phyloP scores from a whole-genome alignment of 2,329 filamentous ascomycete genomes.

The Coniosporium tulheliwenetii region DNA sequence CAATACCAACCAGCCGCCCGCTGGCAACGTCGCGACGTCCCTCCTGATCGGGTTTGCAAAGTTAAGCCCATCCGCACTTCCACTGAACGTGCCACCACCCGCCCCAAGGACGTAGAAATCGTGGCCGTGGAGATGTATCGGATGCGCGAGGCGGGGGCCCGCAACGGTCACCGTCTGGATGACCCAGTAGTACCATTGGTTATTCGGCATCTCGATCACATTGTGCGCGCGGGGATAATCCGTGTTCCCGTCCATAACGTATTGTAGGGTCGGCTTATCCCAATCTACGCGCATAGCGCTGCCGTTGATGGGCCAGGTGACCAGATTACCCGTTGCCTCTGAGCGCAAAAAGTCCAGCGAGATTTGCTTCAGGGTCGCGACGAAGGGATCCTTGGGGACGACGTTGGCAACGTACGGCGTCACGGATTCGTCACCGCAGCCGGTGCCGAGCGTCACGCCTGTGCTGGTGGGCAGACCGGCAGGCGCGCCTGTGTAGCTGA shows the following conservation, averaged over 20 bases:
- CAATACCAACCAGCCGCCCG: conserved; percentile 21
- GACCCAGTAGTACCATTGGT: conserved; percentile 13
- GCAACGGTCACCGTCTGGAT: conserved; percentile 4
- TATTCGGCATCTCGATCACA: not conserved
- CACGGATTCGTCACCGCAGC: conserved; percentile 26
- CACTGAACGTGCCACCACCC: conserved; percentile 6
- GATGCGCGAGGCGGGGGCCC: conserved; percentile 12
- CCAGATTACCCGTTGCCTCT: conserved; percentile 6
- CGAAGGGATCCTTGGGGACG: conserved; percentile 14
- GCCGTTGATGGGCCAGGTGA: conserved; percentile 25
- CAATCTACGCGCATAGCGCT: conserved; percentile 19
- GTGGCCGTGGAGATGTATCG: conserved; percentile 18
- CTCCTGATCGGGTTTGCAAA: conserved; percentile 22
- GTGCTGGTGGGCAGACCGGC: conserved; percentile 13
- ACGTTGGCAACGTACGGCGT: conserved; percentile 22
- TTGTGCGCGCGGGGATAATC: not conserved
- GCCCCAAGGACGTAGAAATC: conserved; percentile 17
- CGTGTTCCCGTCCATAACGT: conserved; percentile 14
- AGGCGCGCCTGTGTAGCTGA: conserved; percentile 22
- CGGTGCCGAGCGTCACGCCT: conserved; percentile 15
- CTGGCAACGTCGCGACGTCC: conserved; percentile 22
- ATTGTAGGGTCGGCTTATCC: conserved; percentile 19
- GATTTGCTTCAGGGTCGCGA: conserved; percentile 6
- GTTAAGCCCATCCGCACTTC: conserved; percentile 10
- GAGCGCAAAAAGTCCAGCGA: conserved; percentile 5